Percentiles rank a stretch among this genome's conserved stretches.
Conservation (phyloP, 2,329 filamentous ascomycete genomes). For the Penicillium italicum region DNA sequence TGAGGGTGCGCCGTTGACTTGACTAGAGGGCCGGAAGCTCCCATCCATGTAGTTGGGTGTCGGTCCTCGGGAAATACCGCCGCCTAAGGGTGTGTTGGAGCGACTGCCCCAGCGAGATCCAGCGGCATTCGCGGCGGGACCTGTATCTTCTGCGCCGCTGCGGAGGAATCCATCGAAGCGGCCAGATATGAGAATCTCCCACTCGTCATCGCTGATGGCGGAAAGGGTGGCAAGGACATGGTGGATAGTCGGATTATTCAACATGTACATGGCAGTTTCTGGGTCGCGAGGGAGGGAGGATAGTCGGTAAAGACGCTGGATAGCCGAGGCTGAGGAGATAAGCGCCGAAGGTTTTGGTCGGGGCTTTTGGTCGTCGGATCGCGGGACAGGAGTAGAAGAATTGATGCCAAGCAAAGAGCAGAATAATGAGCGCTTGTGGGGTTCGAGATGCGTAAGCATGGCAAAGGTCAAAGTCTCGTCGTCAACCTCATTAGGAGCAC, state of each 20-base stretch:
- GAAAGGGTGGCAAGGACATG: constrained; percentile 82
- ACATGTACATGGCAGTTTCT: constrained; percentile 78
- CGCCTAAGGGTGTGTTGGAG: constrained; percentile 33
- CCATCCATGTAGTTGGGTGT: constrained; percentile 37
- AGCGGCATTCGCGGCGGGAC: constrained; percentile 23
- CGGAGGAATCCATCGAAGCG: constrained; percentile 95
- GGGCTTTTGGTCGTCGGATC: constrained; percentile 57
- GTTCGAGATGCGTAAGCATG: constrained; percentile 79
- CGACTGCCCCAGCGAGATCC: constrained; percentile 41
- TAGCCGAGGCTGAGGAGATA: constrained; percentile 68
- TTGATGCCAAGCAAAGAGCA: constrained; percentile 69
- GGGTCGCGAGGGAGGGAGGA: constrained; percentile 71
- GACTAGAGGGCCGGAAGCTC: constrained; percentile 43
- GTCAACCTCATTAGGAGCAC: constrained; percentile 82
- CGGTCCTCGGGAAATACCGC: constrained; percentile 34
- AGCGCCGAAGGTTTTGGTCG: constrained; percentile 69
- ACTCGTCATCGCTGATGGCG: constrained; percentile 87
- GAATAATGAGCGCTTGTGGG: constrained; percentile 73
- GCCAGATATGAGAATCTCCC: constrained; percentile 91
- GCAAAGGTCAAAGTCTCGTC: constrained; percentile 93
- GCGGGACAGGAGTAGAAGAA: constrained; percentile 58
- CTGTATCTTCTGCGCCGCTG: constrained; percentile 71
- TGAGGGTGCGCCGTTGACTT: constrained; percentile 39
- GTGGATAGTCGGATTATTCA: constrained; percentile 77
- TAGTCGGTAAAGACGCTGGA: constrained; percentile 82